Evolutionary conservation across 768 basidiomycete species (phyloP), one percentile per base, ranked within the genome.

Genomic region (Auriscalpium microsporum): DNA sequence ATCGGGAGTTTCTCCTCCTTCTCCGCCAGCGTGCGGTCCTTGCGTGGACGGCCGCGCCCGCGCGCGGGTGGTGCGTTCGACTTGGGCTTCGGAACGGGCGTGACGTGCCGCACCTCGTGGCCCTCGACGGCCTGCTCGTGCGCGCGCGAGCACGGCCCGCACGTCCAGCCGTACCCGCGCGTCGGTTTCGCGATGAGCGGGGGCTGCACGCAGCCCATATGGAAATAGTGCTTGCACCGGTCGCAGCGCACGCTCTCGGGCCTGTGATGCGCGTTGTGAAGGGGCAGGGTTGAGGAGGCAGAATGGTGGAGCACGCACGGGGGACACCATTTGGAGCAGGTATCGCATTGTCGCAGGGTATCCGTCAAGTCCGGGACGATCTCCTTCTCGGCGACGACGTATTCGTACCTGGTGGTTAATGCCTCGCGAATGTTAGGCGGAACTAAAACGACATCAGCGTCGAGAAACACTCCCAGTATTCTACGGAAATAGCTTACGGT

Each of bases 151-250:
- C 94, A 98, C 1, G 93, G 91, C 0, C 90, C 90, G 64, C 95
- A 98, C 10, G 93, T 92, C 95, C 95, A 98, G 19, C 90, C 92
- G 71, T 97, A 98, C 46, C 95, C 95, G 59, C 92, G 83, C 21
- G 93, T 91, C 13, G 95, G 95, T 69, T 97, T 97, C 2, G 87
- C 87, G 16, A 79, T 74, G 8, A 98, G 73, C 3, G 95, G 95
- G 21, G 95, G 95, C 60, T 90, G 87, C 52, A 96, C 87, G 67
- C 95, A 98, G 55, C 77, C 69, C 88, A 97, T 95, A 70, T 98
- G 95, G 73, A 94, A 98, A 72, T 84, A 89, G 53, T 82, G 82
- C 73, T 93, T 91, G 79, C 95, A 98, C 48, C 86, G 78, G 67
- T 90, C 90, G 73, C 92, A 95, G 66, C 84, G 86, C 53, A 95